Conservation (phyloP, 805 yeast genomes). For the Ogataea methylovora region DNA sequence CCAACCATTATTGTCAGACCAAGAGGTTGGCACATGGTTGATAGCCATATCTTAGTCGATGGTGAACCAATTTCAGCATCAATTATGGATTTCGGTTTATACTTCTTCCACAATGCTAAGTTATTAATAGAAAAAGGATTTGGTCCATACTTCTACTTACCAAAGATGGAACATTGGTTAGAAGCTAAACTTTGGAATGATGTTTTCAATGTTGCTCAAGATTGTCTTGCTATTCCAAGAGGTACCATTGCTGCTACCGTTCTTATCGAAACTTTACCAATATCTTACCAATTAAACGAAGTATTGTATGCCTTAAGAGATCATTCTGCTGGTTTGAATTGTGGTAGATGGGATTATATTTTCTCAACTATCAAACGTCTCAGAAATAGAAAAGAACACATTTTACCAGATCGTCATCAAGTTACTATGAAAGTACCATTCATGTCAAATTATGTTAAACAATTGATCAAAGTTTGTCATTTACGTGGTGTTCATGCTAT, state of each 20-base stretch:
- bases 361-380: slow-evolving; percentile 72
- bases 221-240: slow-evolving; percentile 56
- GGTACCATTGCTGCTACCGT: slow-evolving; percentile 81
- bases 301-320: slow-evolving; percentile 69
- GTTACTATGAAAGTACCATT: slow-evolving; percentile 79
- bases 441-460: slow-evolving; percentile 70
- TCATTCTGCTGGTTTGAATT: slow-evolving; percentile 74
- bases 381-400: slow-evolving; percentile 57
- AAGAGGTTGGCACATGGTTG: slow-evolving; percentile 83
- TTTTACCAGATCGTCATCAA: slow-evolving; percentile 72
- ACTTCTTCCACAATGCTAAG: slow-evolving; percentile 68
- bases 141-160: slow-evolving; percentile 78
- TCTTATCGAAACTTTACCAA: slow-evolving; percentile 76
- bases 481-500: slow-evolving; percentile 76
- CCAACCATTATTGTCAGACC: slow-evolving; percentile 82
- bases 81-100: slow-evolving; percentile 70
- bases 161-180: slow-evolving; percentile 80
- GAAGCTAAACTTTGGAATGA: slow-evolving; percentile 85
- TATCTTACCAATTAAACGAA: slow-evolving; percentile 83
- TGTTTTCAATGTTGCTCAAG: slow-evolving; percentile 70
- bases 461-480: slow-evolving; percentile 68
- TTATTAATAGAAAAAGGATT: slow-evolving; percentile 54
- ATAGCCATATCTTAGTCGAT: slow-evolving; percentile 62
- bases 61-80: slow-evolving; percentile 76
- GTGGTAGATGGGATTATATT: slow-evolving; percentile 89